Evolutionary conservation across 177 flowering plant genomes (phyloP), one percentile per base, ranked within the genome.

Genomic region (Telopea speciosissima): DNA sequence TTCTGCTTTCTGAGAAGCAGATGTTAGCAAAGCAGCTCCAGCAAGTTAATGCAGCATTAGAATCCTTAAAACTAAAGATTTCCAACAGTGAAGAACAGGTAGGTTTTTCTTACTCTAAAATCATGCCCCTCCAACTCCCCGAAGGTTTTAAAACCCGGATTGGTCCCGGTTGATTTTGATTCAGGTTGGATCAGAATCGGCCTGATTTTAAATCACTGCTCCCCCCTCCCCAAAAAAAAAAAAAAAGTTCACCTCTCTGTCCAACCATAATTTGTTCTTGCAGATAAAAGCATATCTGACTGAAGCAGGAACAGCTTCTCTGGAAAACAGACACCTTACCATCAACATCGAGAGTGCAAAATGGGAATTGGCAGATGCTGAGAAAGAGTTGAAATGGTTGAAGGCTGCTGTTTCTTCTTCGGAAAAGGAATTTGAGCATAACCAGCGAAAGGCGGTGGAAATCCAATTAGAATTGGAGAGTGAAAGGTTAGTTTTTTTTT

Each of bases 381-480:
- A 95, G 78, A 92, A 91, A 86, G 97, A 95, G 82, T 72, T 89
- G 69, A 92, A 87, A 83, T 91, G 93, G 97, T 82, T 91, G 26
- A 92, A 79, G 77, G 78, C 91, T 78, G 87, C 89, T 67, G 69
- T 77, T 70, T 68, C 87, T 74, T 85, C 93, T 49, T 89, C 97
- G 25, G 99, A 90, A 73, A 94, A 89, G 83, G 97, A 94, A 70
- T 72, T 82, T 83, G 97, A 92, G 79, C 97, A 92, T 74, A 83
- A 82, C 74, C 88, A 85, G 75, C 72, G 85, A 69, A 85, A 85
- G 71, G 70, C 70, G 31, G 80, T 78, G 11, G 92, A 88, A 63
- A 70, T 79, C 70, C 82, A 83, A 73, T 60, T 7, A 23, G 85
- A 85, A 73, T 58, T 94, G 80, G 89, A 88, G 10, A 76, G 17